Conservation (phyloP, 2,329 filamentous ascomycete genomes). For the Ophiostoma perfectum region DNA sequence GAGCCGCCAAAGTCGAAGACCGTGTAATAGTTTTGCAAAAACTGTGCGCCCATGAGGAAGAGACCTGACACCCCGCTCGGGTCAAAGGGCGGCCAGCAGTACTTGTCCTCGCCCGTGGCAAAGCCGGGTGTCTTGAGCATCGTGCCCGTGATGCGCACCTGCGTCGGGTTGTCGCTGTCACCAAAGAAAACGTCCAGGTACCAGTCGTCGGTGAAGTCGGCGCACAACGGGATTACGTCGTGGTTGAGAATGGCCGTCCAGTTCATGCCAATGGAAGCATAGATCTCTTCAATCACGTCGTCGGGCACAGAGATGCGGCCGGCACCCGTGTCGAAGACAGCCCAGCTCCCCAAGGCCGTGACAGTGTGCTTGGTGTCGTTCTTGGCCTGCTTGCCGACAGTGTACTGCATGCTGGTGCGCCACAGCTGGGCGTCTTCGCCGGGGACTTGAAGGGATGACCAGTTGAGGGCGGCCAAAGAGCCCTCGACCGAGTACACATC, state of each 20-base stretch:
- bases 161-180: not conserved
- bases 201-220: constrained; percentile 11
- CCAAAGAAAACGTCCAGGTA: not conserved
- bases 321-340: constrained; percentile 6
- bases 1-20: constrained; percentile 8
- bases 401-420: constrained; percentile 10
- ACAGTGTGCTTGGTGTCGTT: not conserved
- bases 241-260: not conserved
- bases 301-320: constrained; percentile 12
- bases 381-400: not conserved
- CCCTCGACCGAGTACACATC: constrained; percentile 5
- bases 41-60: not conserved
- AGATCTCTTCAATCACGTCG: not conserved
- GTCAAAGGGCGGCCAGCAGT: constrained; percentile 11
- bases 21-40: constrained; percentile 3
- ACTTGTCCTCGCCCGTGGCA: constrained; percentile 8
- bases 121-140: constrained; percentile 9
- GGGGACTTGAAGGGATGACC: not conserved
- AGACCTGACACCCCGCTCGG: not conserved
- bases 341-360: not conserved
- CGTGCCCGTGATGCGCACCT: constrained; percentile 8
- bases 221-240: not conserved
- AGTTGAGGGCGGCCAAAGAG: not conserved
- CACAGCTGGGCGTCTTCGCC: not conserved
- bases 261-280: constrained; percentile 5